Evolutionary conservation across 2,329 filamentous ascomycete species (phyloP), one percentile per base, ranked within the genome.

Genomic region (Fonsecaea monophora): DNA sequence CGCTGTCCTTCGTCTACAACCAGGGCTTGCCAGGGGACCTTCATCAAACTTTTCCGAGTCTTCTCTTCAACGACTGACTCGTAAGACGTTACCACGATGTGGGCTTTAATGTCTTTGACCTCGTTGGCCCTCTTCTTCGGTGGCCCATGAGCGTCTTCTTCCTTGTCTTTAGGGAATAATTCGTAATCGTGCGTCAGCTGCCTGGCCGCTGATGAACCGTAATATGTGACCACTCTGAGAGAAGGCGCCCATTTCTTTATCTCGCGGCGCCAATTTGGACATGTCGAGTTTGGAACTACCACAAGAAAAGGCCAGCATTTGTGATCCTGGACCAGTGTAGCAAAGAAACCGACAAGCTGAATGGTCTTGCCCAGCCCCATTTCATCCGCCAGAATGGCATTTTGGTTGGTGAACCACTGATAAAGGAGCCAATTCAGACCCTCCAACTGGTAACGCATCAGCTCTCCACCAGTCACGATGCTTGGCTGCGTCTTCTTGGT

Each of bases 281-380:
- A 96, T 0, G 95, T 99, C 0, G 94, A 90, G 75, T 98, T 98
- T 0, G 95, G 95, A 0, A 96, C 94, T 1, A 97, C 92, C 2
- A 98, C 85, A 15, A 99, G 83, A 75, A 97, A 98, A 0, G 95
- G 95, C 86, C 91, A 98, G 78, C 92, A 95, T 75, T 86, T 83
- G 74, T 87, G 84, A 60, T 89, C 85, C 68, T 90, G 84, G 30
- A 90, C 84, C 42, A 98, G 80, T 0, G 90, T 89, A 1, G 91
- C 88, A 67, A 98, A 85, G 69, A 97, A 86, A 2, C 89, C 87
- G 67, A 98, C 91, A 60, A 97, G 89, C 76, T 99, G 95, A 37
- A 99, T 92, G 0, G 95, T 99, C 81, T 99, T 99, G 37, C 95
- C 95, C 1, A 99, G 86, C 48, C 95, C 95, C 95, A 99, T 99